phyloP scores from a whole-genome alignment of 148 eudicot genomes.

The Camellia granthamiana region DNA sequence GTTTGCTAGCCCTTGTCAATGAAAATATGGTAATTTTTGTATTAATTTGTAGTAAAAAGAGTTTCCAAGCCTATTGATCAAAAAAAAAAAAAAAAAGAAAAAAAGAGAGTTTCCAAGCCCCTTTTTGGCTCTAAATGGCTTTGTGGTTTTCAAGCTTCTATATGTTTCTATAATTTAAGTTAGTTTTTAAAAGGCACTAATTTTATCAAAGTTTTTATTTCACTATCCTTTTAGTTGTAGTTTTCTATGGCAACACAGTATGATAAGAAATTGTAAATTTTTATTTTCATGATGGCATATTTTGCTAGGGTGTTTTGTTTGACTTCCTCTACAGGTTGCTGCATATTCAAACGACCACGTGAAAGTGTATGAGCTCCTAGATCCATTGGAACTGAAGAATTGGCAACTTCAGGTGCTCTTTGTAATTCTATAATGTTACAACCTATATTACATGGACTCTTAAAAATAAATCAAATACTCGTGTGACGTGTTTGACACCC shows the following conservation, averaged over 20 bases:
- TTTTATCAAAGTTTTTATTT: neutral
- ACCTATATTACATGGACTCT: neutral
- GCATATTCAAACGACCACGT: conserved; percentile 86
- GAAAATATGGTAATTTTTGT: no score
- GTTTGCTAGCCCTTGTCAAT: no score
- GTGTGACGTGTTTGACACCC: no score
- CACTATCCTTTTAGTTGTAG: neutral
- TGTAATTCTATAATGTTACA: neutral
- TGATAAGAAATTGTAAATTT: neutral
- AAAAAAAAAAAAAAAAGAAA: no score
- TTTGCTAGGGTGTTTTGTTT: conserved; percentile 5
- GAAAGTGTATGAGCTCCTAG: conserved; percentile 70
- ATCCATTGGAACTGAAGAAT: conserved; percentile 68
- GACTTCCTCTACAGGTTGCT: conserved; percentile 46
- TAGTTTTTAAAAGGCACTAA: no score
- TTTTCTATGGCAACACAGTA: neutral
- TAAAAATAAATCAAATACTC: no score
- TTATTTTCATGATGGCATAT: neutral
- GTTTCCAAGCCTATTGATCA: no score
- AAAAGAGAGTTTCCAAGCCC: no score
- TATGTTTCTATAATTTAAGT: no score
- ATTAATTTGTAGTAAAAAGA: no score
- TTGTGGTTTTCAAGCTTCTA: no score
- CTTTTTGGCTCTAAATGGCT: no score
- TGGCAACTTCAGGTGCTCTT: conserved; percentile 94